A percentile compares a stretch with the other conserved stretches of the same genome.
phyloP scores from a whole-genome alignment of 2,329 filamentous ascomycete genomes.

The Teratosphaeria destructans region DNA sequence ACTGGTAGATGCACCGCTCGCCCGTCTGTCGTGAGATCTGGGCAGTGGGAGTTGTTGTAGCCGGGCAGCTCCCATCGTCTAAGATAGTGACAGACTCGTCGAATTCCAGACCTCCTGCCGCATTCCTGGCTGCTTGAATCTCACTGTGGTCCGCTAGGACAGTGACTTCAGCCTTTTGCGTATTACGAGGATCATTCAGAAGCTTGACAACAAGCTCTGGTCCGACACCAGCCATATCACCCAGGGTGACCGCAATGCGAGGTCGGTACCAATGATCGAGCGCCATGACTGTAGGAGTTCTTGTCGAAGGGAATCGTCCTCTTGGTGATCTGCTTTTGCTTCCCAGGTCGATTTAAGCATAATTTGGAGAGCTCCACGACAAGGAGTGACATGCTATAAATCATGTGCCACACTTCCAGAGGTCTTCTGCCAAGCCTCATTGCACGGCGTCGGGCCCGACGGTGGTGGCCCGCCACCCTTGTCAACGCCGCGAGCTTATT shows the following conservation, averaged over 20 bases:
- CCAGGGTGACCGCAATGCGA: slow-evolving; percentile 6
- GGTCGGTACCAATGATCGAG: background rate
- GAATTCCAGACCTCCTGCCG: background rate
- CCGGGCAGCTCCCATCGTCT: slow-evolving; percentile 4
- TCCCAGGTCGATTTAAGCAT: background rate
- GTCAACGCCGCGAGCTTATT: background rate
- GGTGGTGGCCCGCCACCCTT: too few relatives aligned
- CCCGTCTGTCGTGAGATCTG: slow-evolving; percentile 3
- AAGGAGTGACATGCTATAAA: background rate
- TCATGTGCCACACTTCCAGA: background rate
- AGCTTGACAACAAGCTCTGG: slow-evolving; percentile 8
- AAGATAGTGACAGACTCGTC: slow-evolving; percentile 2
- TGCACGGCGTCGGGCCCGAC: background rate
- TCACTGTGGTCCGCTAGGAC: slow-evolving; percentile 6
- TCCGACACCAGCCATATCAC: slow-evolving; percentile 8
- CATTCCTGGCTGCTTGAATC: background rate
- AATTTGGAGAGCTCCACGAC: background rate
- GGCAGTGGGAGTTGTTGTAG: background rate
- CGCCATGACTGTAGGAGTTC: background rate
- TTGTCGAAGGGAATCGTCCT: background rate
- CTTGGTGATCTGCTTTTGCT: background rate
- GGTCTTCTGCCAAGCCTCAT: background rate
- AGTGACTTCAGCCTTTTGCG: slow-evolving; percentile 3
- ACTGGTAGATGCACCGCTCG: slow-evolving; percentile 5
- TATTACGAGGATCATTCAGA: slow-evolving; percentile 3